Conservation (phyloP, 768 basidiomycete genomes). For the Lactifluus pinguis region DNA sequence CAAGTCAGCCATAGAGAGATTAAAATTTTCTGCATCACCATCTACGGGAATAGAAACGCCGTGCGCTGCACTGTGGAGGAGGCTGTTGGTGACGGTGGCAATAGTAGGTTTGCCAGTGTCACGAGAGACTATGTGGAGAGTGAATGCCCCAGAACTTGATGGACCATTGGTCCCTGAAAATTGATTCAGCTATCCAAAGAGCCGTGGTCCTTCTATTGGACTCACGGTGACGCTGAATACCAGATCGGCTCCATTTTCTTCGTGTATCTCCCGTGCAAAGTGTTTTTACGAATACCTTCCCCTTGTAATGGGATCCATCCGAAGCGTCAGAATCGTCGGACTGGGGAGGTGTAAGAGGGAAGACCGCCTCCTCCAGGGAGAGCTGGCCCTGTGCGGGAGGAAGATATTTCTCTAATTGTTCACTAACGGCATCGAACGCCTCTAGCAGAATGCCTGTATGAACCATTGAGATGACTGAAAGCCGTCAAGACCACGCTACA, state of each 20-base stretch:
- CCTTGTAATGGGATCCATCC: background rate
- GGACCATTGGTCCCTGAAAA: background rate
- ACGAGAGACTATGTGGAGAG: conserved; percentile 15
- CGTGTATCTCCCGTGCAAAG: background rate
- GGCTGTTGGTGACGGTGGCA: conserved; percentile 10
- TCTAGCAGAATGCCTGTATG: conserved; percentile 16
- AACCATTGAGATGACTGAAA: conserved; percentile 26
- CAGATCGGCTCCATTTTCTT: conserved; percentile 2
- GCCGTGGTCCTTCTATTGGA: background rate
- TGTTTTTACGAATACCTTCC: conserved; percentile 1
- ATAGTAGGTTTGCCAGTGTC: conserved; percentile 19
- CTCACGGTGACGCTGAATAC: conserved; percentile 18
- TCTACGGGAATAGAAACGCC: conserved; percentile 1
- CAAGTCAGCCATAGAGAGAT: conserved; percentile 30
- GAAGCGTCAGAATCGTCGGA: conserved; percentile 56
- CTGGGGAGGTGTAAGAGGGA: conserved; percentile 68
- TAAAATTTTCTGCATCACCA: conserved; percentile 29
- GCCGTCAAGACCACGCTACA: conserved; percentile 18
- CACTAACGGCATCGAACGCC: conserved; percentile 7
- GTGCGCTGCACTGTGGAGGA: conserved; percentile 4
- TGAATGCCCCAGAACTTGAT: conserved; percentile 1
- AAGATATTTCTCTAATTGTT: conserved; percentile 27
- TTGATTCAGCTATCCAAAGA: background rate
- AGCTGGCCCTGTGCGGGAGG: conserved; percentile 17
- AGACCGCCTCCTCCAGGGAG: conserved; percentile 51